Evolutionary conservation across 805 yeast genomes (phyloP).

Genomic region (Saturnispora zaruensis): DNA sequence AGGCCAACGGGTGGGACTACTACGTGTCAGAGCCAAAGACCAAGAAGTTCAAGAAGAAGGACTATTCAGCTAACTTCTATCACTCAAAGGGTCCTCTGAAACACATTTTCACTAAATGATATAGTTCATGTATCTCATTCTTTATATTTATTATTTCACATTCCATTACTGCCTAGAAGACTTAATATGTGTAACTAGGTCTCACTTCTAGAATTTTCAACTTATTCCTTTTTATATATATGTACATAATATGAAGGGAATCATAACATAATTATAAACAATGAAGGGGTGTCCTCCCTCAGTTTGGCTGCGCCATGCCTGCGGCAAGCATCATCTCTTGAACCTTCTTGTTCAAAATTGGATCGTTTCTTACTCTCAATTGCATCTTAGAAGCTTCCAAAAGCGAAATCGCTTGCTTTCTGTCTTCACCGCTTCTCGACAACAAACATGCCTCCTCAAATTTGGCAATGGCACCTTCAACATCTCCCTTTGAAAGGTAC

Average conservation of each 20-base stretch:
- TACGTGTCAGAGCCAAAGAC: conserved; percentile 74
- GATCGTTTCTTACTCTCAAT: conserved; percentile 64
- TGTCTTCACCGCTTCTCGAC: conserved; percentile 79
- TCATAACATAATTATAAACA: neutral
- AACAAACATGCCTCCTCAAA: conserved; percentile 78
- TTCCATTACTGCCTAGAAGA: neutral
- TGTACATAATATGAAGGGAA: neutral
- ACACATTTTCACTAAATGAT: conserved; percentile 69
- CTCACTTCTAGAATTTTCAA: neutral
- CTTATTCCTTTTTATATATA: conserved; percentile 4
- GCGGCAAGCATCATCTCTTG: conserved; percentile 43
- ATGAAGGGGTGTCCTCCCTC: neutral
- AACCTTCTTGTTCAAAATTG: conserved; percentile 52
- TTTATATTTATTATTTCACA: conserved; percentile 1
- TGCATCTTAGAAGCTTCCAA: conserved; percentile 93
- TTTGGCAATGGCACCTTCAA: conserved; percentile 70
- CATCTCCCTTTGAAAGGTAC: conserved; percentile 72
- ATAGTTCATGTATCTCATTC: conserved; percentile 7
- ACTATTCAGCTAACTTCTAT: conserved; percentile 61
- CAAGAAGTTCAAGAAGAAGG: conserved; percentile 67
- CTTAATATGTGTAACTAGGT: too few relatives aligned
- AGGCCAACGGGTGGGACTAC: conserved; percentile 79
- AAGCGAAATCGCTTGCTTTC: conserved; percentile 81
- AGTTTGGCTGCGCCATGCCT: conserved; percentile 5
- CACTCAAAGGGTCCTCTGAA: conserved; percentile 66